phyloP scores from a whole-genome alignment of 768 basidiomycete genomes.

The Tulasnella sp. region DNA sequence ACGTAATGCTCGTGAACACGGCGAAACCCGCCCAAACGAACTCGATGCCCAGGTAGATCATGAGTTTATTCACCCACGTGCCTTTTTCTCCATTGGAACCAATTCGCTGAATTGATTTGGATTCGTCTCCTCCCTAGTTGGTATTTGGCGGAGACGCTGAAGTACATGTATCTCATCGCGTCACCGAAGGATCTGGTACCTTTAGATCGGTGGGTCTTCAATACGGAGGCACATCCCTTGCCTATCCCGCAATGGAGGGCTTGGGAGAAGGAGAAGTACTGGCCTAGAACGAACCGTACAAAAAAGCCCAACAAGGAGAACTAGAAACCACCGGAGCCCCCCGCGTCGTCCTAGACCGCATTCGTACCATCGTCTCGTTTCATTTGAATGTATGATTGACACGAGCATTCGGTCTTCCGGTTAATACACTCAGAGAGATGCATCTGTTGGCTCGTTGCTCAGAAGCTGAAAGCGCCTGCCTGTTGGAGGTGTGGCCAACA shows the following conservation, averaged over 20 bases:
- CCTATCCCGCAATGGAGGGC: conserved; percentile 52
- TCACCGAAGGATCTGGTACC: conserved; percentile 53
- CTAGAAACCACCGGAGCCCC: no score
- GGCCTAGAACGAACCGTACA: background rate
- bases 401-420: no score
- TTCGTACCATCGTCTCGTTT: no score
- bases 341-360: no score
- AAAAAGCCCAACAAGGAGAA: no score
- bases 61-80: conserved; percentile 24
- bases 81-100: conserved; percentile 9
- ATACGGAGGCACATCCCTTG: conserved; percentile 62
- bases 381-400: no score
- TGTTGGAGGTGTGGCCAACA: no score
- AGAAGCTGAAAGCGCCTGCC: no score
- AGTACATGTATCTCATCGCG: conserved; percentile 54
- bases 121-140: conserved; percentile 29
- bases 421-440: no score
- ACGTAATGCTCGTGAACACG: conserved; percentile 39
- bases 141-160: conserved; percentile 52
- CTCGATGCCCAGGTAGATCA: conserved; percentile 62
- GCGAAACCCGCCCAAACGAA: conserved; percentile 35
- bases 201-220: conserved; percentile 38
- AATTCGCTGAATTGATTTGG: background rate
- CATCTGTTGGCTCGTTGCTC: no score
- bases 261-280: conserved; percentile 7